A percentile compares a stretch with the other conserved stretches of the same genome.
Evolutionary conservation across 805 yeast genomes (phyloP).

Genomic region (Candida sphagnicola): DNA sequence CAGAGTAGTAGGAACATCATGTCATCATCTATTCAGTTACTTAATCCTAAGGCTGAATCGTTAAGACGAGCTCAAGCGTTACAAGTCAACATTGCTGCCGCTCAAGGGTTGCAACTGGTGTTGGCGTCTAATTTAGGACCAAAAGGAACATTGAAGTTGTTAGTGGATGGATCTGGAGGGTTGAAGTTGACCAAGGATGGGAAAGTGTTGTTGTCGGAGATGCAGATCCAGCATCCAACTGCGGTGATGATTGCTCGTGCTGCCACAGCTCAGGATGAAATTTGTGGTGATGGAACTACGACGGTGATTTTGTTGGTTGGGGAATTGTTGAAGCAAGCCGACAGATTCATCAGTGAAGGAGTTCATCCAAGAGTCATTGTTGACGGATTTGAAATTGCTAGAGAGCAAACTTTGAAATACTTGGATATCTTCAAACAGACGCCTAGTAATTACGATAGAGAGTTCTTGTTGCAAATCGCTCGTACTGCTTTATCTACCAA

Average conservation of each 20-base stretch:
- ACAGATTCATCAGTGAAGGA: slow-evolving; percentile 87
- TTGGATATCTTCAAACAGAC: slow-evolving; percentile 62
- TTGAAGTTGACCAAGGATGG: slow-evolving; percentile 97
- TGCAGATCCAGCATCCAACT: slow-evolving; percentile 76
- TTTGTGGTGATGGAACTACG: slow-evolving; percentile 99
- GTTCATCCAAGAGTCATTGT: slow-evolving; percentile 92
- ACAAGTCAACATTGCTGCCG: slow-evolving; percentile 92
- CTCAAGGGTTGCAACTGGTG: slow-evolving; percentile 93
- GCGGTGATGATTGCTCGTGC: slow-evolving; percentile 75
- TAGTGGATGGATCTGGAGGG: slow-evolving; percentile 95
- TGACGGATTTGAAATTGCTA: slow-evolving; percentile 92
- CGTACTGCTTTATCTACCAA: slow-evolving; percentile 86
- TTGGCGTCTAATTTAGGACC: slow-evolving; percentile 92
- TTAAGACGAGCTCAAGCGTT: slow-evolving; percentile 91
- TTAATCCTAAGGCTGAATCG: slow-evolving; percentile 98
- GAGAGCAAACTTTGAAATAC: slow-evolving; percentile 66
- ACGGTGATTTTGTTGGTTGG: slow-evolving; percentile 94
- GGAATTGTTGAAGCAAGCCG: slow-evolving; percentile 90
- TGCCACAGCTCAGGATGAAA: slow-evolving; percentile 97
- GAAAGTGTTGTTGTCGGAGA: slow-evolving; percentile 85
- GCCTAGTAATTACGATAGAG: slow-evolving; percentile 65
- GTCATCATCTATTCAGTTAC: slow-evolving; percentile 66
- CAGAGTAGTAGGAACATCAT: not conserved
- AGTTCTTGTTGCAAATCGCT: slow-evolving; percentile 86
- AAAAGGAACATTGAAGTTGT: slow-evolving; percentile 92